A percentile compares a stretch with the other conserved stretches of the same genome.
Conservation (phyloP, 2,329 filamentous ascomycete species). For the Lachnellula cervina region DNA sequence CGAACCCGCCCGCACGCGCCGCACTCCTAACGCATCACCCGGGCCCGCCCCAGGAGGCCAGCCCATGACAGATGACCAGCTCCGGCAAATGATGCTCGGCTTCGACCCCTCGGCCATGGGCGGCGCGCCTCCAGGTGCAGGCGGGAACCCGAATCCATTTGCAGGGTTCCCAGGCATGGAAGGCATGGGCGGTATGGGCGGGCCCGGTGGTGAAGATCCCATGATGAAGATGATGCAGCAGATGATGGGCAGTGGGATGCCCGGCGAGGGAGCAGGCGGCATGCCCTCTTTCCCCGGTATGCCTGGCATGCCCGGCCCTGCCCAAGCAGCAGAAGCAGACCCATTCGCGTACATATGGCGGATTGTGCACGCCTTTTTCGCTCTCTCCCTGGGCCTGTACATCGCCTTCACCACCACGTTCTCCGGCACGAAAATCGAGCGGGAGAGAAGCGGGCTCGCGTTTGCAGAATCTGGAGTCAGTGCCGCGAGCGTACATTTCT, state of each 20-base stretch:
- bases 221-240: conserved; percentile 74
- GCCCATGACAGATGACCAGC: conserved; percentile 51
- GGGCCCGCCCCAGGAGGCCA: conserved; percentile 5
- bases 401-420: conserved; percentile 65
- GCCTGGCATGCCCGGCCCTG: conserved; percentile 35
- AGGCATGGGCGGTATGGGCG: conserved; percentile 24
- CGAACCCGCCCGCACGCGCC: conserved; percentile 44
- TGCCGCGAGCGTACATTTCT: conserved; percentile 51
- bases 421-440: conserved; percentile 58
- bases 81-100: conserved; percentile 61
- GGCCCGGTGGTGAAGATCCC: conserved; percentile 49
- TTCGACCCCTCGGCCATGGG: conserved; percentile 38
- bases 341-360: conserved; percentile 58
- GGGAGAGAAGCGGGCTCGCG: conserved; percentile 38
- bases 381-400: conserved; percentile 65
- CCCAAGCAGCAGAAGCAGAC: conserved; percentile 35
- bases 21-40: conserved; percentile 27
- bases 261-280: conserved; percentile 29
- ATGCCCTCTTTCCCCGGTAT: conserved; percentile 37
- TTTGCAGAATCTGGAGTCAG: conserved; percentile 29
- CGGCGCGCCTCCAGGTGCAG: conserved; percentile 23
- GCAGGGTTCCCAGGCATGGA: conserved; percentile 27
- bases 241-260: conserved; percentile 52
- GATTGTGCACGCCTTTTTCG: conserved; percentile 67
- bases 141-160: conserved; percentile 31